Evolutionary conservation across 2,329 filamentous ascomycete species (phyloP).

Genomic region (Alternaria brassicae): DNA sequence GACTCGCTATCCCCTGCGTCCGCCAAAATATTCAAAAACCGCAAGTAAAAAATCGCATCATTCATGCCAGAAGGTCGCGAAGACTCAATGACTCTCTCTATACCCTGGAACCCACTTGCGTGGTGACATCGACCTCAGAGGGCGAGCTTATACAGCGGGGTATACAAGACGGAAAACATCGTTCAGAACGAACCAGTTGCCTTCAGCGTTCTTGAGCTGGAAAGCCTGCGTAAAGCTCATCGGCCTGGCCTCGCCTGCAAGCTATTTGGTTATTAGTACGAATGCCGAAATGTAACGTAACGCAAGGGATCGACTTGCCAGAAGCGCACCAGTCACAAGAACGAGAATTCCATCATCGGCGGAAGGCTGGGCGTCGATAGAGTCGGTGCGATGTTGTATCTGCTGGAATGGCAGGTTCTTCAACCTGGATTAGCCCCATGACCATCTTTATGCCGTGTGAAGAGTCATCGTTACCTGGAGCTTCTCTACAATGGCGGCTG

Average conservation of each 20-base stretch:
- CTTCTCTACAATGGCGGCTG: slow-evolving; percentile 75
- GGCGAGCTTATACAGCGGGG: slow-evolving; percentile 48
- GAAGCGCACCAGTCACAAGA: slow-evolving; percentile 83
- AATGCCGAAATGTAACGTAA: neutral
- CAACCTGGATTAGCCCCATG: slow-evolving; percentile 28
- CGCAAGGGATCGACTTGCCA: slow-evolving; percentile 63
- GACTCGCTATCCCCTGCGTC: slow-evolving; percentile 9
- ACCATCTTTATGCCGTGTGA: neutral
- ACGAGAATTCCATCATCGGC: slow-evolving; percentile 76
- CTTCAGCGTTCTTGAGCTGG: slow-evolving; percentile 78
- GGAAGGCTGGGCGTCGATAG: slow-evolving; percentile 83
- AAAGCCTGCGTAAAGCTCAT: slow-evolving; percentile 94
- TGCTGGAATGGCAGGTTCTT: slow-evolving; percentile 81
- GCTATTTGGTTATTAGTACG: slow-evolving; percentile 58
- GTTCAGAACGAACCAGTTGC: slow-evolving; percentile 83
- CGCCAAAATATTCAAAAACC: slow-evolving; percentile 24
- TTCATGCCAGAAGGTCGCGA: slow-evolving; percentile 12
- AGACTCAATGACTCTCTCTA: neutral
- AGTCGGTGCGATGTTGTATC: slow-evolving; percentile 78
- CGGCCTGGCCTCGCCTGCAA: slow-evolving; percentile 83
- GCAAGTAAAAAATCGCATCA: slow-evolving; percentile 6
- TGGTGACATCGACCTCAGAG: neutral
- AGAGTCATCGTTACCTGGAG: slow-evolving; percentile 67
- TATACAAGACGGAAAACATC: slow-evolving; percentile 94
- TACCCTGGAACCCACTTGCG: neutral